Base-by-base conservation (phyloP, 176 grass and related monocot species). In the Oryza coarctata region DNA sequence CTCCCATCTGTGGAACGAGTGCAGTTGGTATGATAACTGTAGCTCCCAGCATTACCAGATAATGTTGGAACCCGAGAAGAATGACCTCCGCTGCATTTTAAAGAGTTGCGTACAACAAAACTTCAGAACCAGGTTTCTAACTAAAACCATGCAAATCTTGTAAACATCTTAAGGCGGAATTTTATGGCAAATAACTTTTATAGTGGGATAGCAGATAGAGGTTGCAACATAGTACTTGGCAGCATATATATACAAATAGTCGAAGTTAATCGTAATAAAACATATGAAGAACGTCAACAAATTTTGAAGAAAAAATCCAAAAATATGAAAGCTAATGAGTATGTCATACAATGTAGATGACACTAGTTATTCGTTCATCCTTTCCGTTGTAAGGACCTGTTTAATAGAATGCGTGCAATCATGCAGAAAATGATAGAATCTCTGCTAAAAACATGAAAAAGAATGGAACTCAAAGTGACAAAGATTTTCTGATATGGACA, bases 61-160 rank as follows among this genome's bases (percentile, higher is more conserved):
- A 99, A 74, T 99, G 97, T 73, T 99, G 97, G 71, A 99, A 99
- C 78, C 97, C 97, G 76, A 99, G 88, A 73, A 99, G 97, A 92
- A 99, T 84, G 8, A 93, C 97, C 80, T 99, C 97, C 12, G 97
- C 97, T 99, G 89, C 78, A 92, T 83, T 41, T 34, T 18, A 72
- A 76, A 87, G 8, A 68, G 68, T 65, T 66, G 32, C 62, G 58
- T 45, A 76, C 34, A 74, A 45, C 6, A 15, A 35, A 73, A 65
- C 66, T 60, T 39, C 28, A 81, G 40, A 28, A 34, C 7, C 32
- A 86, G 43, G 5, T 74, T 79, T n/a, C 12, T 45, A 4, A 64
- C 20, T 49, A 33, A 77, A 25, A 29, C 58, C 65, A 30, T 50
- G 61, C 13, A 13, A 14, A 55, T 3, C 4, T 52, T 70, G 15